Base-by-base conservation (phyloP, 257 asterid species). In the Marsdenia floribunda region DNA sequence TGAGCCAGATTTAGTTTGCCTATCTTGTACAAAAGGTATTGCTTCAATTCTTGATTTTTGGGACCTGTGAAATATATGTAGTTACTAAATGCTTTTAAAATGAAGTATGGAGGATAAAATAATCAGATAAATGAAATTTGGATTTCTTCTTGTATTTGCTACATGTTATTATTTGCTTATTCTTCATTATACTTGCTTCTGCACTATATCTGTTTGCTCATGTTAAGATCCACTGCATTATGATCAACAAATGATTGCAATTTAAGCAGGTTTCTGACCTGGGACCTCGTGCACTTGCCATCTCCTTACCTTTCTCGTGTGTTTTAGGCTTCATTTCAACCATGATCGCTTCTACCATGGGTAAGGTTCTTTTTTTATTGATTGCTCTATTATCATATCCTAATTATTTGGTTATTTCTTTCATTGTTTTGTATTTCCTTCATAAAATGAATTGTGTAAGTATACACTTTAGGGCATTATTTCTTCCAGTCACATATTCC, bases 291-390 rank as follows among this genome's bases (percentile, higher is more conserved):
- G 98, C 98, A 70, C 98, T 93, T 66, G 95, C 97, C 66, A 83
- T 93, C 75, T 89, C 98, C n/a, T 83, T 93, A 81, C 98, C 98
- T 70, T 91, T 93, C 78, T 88, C 98, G 37, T 89, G 92, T 83
- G 97, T 80, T 75, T 87, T 93, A 76, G 97, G 98, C 71, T 87
- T 93, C 81, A 81, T 94, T 75, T 94, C 99, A 77, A 88, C 97
- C 75, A 85, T 94, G 95, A 92, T 94, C 73, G 96, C 99, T 38
- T 90, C 99, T 76, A 90, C 97, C 0, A 92, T 90, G 97, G 97
- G 97, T 94, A 87, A 77, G 80, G 72, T 80, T 63, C 74, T 4
- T 33, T 61, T 66, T 37, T 29, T 71, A 29, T 33, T 53, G 46
- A 3, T 71, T 53, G 1, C 37, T 53, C 6, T 71, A 33, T 12